A percentile compares a stretch with the other conserved stretches of the same genome.
Evolutionary conservation across 2,329 filamentous ascomycete genomes (phyloP).

Genomic region (Diaporthe batatas): DNA sequence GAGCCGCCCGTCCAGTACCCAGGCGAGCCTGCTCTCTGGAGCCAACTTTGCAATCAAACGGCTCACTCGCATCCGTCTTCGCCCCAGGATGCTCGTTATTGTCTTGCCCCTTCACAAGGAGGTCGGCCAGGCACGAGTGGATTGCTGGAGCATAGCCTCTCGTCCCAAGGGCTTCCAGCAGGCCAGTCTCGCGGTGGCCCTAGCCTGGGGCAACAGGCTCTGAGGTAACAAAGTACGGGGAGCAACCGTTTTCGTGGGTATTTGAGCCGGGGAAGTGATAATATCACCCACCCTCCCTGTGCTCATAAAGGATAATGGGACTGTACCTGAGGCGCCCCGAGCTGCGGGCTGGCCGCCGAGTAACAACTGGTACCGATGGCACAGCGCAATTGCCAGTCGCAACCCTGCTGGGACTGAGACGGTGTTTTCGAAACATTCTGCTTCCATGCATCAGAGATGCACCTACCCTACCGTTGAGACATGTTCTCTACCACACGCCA

Average conservation of each 20-base stretch:
- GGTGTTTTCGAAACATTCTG: slow-evolving; percentile 45
- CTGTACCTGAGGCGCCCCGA: slow-evolving; percentile 38
- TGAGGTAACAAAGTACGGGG: not conserved
- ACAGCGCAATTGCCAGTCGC: slow-evolving; percentile 29
- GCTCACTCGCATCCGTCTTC: slow-evolving; percentile 13
- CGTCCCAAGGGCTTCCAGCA: not conserved
- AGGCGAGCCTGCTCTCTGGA: slow-evolving; percentile 20
- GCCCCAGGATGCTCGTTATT: not conserved
- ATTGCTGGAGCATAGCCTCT: slow-evolving; percentile 9
- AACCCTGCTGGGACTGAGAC: slow-evolving; percentile 39
- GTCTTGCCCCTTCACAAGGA: not conserved
- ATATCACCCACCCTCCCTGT: slow-evolving; percentile 38
- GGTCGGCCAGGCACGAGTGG: slow-evolving; percentile 1
- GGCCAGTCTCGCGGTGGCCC: not conserved
- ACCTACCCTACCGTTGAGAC: slow-evolving; percentile 61
- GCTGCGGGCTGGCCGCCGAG: slow-evolving; percentile 35
- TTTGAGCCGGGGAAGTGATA: not conserved
- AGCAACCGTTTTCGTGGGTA: slow-evolving; percentile 1
- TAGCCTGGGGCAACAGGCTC: not conserved
- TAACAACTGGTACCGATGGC: slow-evolving; percentile 36
- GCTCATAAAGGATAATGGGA: slow-evolving; percentile 15
- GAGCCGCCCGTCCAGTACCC: slow-evolving; percentile 34
- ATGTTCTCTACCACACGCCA: slow-evolving; percentile 61
- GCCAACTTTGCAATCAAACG: slow-evolving; percentile 33
- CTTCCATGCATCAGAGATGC: slow-evolving; percentile 61